Evolutionary conservation across 192 early-diverging fungal genomes (phyloP).

Genomic region (Coemansia sp.): DNA sequence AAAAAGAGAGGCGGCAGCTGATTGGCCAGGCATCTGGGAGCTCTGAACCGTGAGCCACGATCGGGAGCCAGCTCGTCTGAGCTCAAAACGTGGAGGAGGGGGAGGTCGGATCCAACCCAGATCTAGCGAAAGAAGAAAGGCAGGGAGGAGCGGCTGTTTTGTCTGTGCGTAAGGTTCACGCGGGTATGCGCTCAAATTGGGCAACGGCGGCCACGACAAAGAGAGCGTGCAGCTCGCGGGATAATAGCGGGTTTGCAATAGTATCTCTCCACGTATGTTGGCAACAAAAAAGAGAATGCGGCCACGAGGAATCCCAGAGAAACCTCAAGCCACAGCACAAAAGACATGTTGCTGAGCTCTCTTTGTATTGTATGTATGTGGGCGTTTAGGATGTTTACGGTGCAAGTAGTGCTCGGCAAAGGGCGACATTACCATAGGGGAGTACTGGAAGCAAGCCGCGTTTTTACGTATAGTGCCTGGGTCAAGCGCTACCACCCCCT

Average conservation of each 20-base stretch:
- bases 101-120: neutral
- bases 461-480: neutral
- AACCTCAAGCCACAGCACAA: neutral
- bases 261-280: neutral
- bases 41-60: neutral
- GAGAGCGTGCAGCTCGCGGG: neutral
- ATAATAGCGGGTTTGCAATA: slow-evolving; percentile 1
- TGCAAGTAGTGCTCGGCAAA: neutral
- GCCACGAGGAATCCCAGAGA: neutral
- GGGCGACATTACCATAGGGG: neutral
- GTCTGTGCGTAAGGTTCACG: neutral
- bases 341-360: slow-evolving; percentile 1
- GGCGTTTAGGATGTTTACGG: neutral
- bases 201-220: neutral
- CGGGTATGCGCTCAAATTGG: slow-evolving; percentile 6
- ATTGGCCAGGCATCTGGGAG: neutral
- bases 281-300: neutral
- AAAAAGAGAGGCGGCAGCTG: neutral
- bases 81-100: neutral
- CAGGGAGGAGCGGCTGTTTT: neutral
- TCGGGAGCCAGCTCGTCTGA: neutral
- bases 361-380: neutral
- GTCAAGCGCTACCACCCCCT: neutral
- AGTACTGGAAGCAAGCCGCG: slow-evolving; percentile 2
- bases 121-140: neutral